Base-by-base conservation (phyloP, 306 rosid species). In the Astragalus glycyphyllos region DNA sequence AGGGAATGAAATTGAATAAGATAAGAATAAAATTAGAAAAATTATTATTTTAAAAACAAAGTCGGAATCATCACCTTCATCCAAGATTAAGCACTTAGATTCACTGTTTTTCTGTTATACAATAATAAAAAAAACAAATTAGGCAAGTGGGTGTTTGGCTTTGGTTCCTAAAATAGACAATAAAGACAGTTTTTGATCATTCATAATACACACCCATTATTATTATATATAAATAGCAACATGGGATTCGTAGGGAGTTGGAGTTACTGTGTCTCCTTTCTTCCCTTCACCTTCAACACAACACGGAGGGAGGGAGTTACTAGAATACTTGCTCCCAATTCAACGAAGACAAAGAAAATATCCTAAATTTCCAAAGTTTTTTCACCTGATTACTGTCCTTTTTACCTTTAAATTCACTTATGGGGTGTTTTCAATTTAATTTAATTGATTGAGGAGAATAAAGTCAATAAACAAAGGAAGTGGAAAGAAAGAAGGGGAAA, bases 111-210 rank as follows among this genome's bases (percentile, higher is more conserved):
- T 20, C 7, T 3, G 11, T 40, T 20, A 26, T 14, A 31, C 23
- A 4, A n/a, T 4, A 14, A 37, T 58, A 45, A 56, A 51, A 9
- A 1, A 58, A 48, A 65, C 8, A 65, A 65, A 65, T 10, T 40
- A 44, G 72, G 60, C 71, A 63, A 80, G 77, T 58, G 81, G 83
- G 63, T 20, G 23, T 1, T 68, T 20, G 58, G 67, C 1, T 72
- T 56, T 57, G 40, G 75, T 69, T 81, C 50, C 80, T 57, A 69
- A 78, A 72, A 57, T 23, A 14, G 67, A 66, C 69, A 60, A 75
- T 10, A 46, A 12, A 38, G 76, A 63, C 77, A 73, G 65, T 32
- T 46, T 37, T 34, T 31, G 47, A 54, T 47, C 45, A 57, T 16
- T 37, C 0, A 65, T 29, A 29, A 45, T 0, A 38, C 49, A 60